These are phyloP conservation scores for Phalaenopsis hybrid DNA, from an alignment of 116 monocot genomes.

Conservation along the genomic window DNA sequence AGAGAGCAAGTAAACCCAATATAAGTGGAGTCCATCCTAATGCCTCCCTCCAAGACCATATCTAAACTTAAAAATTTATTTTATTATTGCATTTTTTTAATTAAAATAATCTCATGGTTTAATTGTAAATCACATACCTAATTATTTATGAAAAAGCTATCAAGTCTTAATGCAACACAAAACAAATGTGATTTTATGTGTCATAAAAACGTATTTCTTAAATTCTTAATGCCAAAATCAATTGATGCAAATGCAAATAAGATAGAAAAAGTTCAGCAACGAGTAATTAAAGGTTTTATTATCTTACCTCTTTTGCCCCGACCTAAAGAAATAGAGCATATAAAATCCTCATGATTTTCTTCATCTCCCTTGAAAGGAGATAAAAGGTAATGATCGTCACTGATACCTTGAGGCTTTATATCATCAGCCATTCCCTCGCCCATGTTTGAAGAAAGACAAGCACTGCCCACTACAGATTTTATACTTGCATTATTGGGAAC, in stretches of 20 bases:
- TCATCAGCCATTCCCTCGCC: slow-evolving; percentile 12
- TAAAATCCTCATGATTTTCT: slow-evolving; percentile 19
- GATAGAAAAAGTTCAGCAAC: not conserved
- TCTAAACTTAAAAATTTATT: not conserved
- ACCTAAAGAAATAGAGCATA: slow-evolving; percentile 19
- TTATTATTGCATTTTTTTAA: not conserved
- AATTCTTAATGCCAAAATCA: not conserved
- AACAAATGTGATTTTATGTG: not conserved
- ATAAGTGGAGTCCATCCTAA: too few relatives aligned
- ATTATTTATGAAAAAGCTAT: too few relatives aligned
- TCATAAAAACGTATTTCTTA: not conserved
- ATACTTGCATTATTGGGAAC: slow-evolving; percentile 7
- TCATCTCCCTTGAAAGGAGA: slow-evolving; percentile 22
- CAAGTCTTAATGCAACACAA: not conserved
- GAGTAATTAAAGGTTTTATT: not conserved
- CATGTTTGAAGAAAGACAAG: not conserved
- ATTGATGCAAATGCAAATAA: not conserved
- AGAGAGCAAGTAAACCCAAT: too few relatives aligned
- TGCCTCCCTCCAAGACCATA: not conserved
- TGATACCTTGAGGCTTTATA: slow-evolving; percentile 1
- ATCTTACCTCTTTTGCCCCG: slow-evolving; percentile 38
- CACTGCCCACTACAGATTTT: slow-evolving; percentile 10
- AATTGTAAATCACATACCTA: too few relatives aligned
- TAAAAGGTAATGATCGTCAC: slow-evolving; percentile 13
- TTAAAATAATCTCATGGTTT: too few relatives aligned